phyloP scores from a whole-genome alignment of 805 yeast species.

The Blastobotrys peoriensis region DNA sequence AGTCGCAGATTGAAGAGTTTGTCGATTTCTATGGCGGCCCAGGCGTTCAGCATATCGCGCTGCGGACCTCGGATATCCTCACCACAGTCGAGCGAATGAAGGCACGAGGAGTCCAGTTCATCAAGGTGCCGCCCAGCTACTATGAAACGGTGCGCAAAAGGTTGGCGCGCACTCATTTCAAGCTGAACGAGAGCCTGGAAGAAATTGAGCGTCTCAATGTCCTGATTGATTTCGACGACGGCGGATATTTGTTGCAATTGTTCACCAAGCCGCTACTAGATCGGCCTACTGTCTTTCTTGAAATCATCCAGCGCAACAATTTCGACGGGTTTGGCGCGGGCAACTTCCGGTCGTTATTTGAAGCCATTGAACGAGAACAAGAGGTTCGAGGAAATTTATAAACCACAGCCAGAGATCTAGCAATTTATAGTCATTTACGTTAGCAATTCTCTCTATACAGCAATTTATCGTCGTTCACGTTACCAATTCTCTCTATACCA shows the following conservation, averaged over 20 bases:
- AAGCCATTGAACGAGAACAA: conserved; percentile 76
- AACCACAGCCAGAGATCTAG: too few species aligned
- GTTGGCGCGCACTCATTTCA: conserved; percentile 38
- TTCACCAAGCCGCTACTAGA: conserved; percentile 73
- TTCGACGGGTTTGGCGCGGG: conserved; percentile 89
- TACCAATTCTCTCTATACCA: too few species aligned
- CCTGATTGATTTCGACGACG: conserved; percentile 69
- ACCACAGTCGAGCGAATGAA: conserved; percentile 47
- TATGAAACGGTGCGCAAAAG: conserved; percentile 46
- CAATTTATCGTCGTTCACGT: neutral
- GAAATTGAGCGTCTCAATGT: conserved; percentile 44
- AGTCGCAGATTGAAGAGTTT: conserved; percentile 79
- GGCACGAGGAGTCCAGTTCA: conserved; percentile 65
- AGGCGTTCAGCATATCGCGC: conserved; percentile 80
- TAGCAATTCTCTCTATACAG: neutral
- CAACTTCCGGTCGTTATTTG: conserved; percentile 75
- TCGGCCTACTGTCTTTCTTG: conserved; percentile 77
- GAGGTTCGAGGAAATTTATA: conserved; percentile 53
- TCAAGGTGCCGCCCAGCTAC: conserved; percentile 51
- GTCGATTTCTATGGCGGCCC: conserved; percentile 70
- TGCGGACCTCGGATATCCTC: conserved; percentile 57
- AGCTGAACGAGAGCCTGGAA: conserved; percentile 48
- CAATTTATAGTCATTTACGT: conserved; percentile 1
- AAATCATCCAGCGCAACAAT: conserved; percentile 71
- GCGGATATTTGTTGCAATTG: conserved; percentile 72